phyloP scores from a whole-genome alignment of 1,139 yeast genomes.

The Candida sojae region DNA sequence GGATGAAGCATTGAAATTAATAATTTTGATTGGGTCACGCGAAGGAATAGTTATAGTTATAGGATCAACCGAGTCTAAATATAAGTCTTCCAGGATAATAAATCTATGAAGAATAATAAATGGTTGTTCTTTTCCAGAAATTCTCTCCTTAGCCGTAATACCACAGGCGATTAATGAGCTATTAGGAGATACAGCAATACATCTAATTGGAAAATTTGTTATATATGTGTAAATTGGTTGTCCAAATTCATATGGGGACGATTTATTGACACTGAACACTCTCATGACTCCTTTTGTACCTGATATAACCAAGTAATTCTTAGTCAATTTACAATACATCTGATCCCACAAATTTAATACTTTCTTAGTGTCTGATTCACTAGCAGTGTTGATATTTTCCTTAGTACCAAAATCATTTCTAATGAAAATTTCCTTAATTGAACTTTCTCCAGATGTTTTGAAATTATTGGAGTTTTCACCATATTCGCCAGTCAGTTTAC shows the following conservation, averaged over 20 bases:
- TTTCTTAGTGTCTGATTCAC: slow-evolving; percentile 25
- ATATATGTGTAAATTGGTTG: slow-evolving; percentile 66
- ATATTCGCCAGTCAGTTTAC: slow-evolving; percentile 66
- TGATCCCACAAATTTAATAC: slow-evolving; percentile 60
- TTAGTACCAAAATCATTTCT: slow-evolving; percentile 35
- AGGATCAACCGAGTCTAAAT: slow-evolving; percentile 47
- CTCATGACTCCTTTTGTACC: slow-evolving; percentile 76
- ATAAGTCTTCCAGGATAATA: slow-evolving; percentile 19
- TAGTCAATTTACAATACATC: slow-evolving; percentile 63
- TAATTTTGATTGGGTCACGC: slow-evolving; percentile 76
- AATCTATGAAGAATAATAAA: slow-evolving; percentile 68
- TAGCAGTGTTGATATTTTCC: slow-evolving; percentile 15
- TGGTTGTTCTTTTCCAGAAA: slow-evolving; percentile 76
- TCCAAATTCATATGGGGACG: slow-evolving; percentile 44
- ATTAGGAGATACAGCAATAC: slow-evolving; percentile 68
- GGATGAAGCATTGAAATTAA: slow-evolving; percentile 72
- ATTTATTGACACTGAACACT: slow-evolving; percentile 55
- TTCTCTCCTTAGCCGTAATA: slow-evolving; percentile 74
- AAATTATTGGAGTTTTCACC: slow-evolving; percentile 49
- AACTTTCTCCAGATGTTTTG: not conserved
- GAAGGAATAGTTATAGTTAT: slow-evolving; percentile 82
- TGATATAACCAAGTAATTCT: slow-evolving; percentile 61
- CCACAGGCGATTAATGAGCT: slow-evolving; percentile 76
- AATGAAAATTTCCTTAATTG: slow-evolving; percentile 25
- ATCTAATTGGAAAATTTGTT: slow-evolving; percentile 76